Evolutionary conservation across 2,329 filamentous ascomycete genomes (phyloP).

Genomic region (Talaromyces islandicus): DNA sequence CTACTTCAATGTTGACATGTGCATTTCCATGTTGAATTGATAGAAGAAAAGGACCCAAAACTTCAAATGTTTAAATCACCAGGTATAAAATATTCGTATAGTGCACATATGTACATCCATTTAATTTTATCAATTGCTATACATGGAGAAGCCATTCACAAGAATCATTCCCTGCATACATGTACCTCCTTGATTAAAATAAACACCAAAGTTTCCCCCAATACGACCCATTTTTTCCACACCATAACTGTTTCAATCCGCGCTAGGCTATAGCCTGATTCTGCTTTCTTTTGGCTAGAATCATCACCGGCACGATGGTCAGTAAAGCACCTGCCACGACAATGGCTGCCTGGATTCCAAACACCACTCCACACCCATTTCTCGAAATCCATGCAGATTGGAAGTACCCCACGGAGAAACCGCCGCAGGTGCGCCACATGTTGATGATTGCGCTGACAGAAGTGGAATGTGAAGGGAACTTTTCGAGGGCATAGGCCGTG

Average conservation of each 20-base stretch:
- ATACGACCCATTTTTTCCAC: background rate
- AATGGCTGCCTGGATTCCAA: slow-evolving; percentile 28
- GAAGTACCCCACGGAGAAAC: slow-evolving; percentile 33
- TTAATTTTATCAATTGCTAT: background rate
- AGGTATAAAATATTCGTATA: background rate
- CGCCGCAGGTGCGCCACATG: slow-evolving; percentile 35
- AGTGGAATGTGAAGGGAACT: slow-evolving; percentile 29
- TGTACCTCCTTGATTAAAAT: background rate
- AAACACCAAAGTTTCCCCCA: background rate
- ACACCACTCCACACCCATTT: slow-evolving; percentile 26
- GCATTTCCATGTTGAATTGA: too few relatives aligned
- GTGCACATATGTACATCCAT: background rate
- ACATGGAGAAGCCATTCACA: background rate
- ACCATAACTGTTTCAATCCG: background rate
- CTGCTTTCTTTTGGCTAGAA: slow-evolving; percentile 8
- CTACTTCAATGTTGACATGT: too few relatives aligned
- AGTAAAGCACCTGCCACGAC: slow-evolving; percentile 20
- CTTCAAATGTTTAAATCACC: background rate
- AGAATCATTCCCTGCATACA: background rate
- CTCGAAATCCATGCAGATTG: slow-evolving; percentile 30
- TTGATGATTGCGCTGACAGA: slow-evolving; percentile 32
- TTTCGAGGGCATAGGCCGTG: slow-evolving; percentile 31
- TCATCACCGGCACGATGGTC: slow-evolving; percentile 23
- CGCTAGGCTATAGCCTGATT: background rate
- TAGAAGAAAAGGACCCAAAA: too few relatives aligned